Evolutionary conservation across 345 rosid species (phyloP).

Genomic region (Euphorbia pulcherrima): DNA sequence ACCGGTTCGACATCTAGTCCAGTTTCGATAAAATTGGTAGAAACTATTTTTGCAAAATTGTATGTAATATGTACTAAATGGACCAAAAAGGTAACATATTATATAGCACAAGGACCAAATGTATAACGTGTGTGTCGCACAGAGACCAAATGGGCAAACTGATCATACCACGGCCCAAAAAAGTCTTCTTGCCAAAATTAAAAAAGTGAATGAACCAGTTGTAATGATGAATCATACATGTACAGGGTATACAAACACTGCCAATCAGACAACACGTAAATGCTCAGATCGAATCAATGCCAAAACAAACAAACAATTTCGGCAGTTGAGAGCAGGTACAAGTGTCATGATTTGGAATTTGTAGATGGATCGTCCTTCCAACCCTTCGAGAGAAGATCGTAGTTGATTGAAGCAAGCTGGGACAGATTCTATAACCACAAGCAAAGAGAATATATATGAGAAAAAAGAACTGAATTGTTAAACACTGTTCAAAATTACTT

Average conservation of each 20-base stretch:
- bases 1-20: too few species aligned
- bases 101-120: too few species aligned
- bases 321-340: slow-evolving; percentile 13
- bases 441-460: slow-evolving; percentile 16
- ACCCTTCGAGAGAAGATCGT: slow-evolving; percentile 93
- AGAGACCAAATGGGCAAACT: too few species aligned
- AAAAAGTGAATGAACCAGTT: neutral
- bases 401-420: slow-evolving; percentile 96
- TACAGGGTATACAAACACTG: slow-evolving; percentile 56
- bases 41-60: too few species aligned
- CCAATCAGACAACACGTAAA: slow-evolving; percentile 21
- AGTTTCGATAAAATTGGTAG: too few species aligned
- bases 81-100: too few species aligned
- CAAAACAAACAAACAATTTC: slow-evolving; percentile 7
- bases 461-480: too few species aligned
- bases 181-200: too few species aligned
- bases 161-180: too few species aligned
- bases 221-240: slow-evolving; percentile 44
- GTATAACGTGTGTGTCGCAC: too few species aligned
- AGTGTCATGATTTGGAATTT: slow-evolving; percentile 42
- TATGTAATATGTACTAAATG: too few species aligned
- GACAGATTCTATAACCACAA: slow-evolving; percentile 68
- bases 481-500: too few species aligned
- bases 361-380: slow-evolving; percentile 73
- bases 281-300: slow-evolving; percentile 20